These are phyloP conservation scores for Auricularia heimuer DNA, from an alignment of 768 basidiomycete species.

Conservation along the genomic window DNA sequence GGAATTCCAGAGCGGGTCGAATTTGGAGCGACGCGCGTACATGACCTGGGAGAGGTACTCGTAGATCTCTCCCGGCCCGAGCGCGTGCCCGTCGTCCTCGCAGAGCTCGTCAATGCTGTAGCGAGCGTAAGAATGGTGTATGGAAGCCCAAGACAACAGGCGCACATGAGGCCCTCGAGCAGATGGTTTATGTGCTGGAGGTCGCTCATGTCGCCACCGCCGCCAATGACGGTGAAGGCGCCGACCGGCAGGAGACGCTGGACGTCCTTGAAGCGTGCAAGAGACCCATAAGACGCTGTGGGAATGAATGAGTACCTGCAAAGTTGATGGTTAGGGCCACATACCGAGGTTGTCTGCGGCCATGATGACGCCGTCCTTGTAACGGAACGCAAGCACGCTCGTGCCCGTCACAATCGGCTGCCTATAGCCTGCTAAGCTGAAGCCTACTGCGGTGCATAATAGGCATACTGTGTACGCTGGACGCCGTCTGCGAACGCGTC, in stretches of 20 bases:
- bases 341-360: slow-evolving; percentile 94
- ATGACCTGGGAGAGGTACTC: slow-evolving; percentile 85
- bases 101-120: slow-evolving; percentile 58
- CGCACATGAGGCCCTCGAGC: slow-evolving; percentile 62
- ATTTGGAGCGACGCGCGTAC: slow-evolving; percentile 79
- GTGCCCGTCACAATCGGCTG: slow-evolving; percentile 96
- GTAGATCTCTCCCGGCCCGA: slow-evolving; percentile 85
- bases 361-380: slow-evolving; percentile 95
- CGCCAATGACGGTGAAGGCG: slow-evolving; percentile 76
- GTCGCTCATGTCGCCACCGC: slow-evolving; percentile 94
- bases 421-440: not conserved
- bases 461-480: slow-evolving; percentile 67
- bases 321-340: slow-evolving; percentile 14
- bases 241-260: slow-evolving; percentile 83
- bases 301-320: not conserved
- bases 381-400: slow-evolving; percentile 90
- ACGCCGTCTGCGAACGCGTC: slow-evolving; percentile 57
- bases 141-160: too few relatives aligned
- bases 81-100: slow-evolving; percentile 69
- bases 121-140: too few relatives aligned
- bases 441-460: not conserved
- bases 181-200: slow-evolving; percentile 84
- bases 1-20: slow-evolving; percentile 94
- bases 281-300: slow-evolving; percentile 89
- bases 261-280: slow-evolving; percentile 93